These are phyloP conservation scores for Boletus coccyginus DNA, from an alignment of 768 basidiomycete species.

Conservation along the genomic window DNA sequence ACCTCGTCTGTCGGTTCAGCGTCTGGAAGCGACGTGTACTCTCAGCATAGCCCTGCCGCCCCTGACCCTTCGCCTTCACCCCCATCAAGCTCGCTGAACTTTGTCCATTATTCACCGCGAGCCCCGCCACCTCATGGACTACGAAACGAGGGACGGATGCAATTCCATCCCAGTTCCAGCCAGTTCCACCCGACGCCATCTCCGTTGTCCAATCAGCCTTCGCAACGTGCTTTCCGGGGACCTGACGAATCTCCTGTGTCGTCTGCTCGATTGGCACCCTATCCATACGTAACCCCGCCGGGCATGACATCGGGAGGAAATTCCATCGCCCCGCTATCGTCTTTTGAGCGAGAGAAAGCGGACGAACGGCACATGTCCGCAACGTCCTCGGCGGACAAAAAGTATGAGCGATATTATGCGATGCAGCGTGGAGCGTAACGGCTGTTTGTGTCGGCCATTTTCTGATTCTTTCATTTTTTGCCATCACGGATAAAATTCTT, in stretches of 20 bases:
- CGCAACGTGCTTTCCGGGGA: conserved; percentile 37
- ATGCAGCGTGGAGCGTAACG: conserved; percentile 21
- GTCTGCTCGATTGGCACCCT: conserved; percentile 36
- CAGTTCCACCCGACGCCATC: conserved; percentile 46
- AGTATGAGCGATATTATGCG: conserved; percentile 27
- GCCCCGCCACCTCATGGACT: conserved; percentile 34
- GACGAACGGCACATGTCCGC: conserved; percentile 50
- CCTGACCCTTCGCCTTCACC: conserved; percentile 65
- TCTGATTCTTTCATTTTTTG: neutral
- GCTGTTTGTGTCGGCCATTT: neutral
- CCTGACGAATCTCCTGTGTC: conserved; percentile 36
- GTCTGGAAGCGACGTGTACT: conserved; percentile 56
- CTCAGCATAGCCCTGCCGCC: conserved; percentile 42
- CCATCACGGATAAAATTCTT: conserved; percentile 1
- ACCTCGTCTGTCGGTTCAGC: conserved; percentile 52
- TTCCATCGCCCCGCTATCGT: conserved; percentile 31
- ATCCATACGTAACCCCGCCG: conserved; percentile 38
- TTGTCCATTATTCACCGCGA: conserved; percentile 53
- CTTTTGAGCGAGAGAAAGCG: conserved; percentile 58
- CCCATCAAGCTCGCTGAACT: conserved; percentile 50
- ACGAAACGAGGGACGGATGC: conserved; percentile 31
- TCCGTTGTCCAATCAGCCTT: conserved; percentile 26
- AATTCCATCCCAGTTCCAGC: conserved; percentile 18
- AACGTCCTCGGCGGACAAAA: conserved; percentile 39
- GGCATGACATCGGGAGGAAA: conserved; percentile 33